A percentile compares a stretch with the other conserved stretches of the same genome.
phyloP scores from a whole-genome alignment of 2,329 filamentous ascomycete species.

The Ophiosphaerella narmari region DNA sequence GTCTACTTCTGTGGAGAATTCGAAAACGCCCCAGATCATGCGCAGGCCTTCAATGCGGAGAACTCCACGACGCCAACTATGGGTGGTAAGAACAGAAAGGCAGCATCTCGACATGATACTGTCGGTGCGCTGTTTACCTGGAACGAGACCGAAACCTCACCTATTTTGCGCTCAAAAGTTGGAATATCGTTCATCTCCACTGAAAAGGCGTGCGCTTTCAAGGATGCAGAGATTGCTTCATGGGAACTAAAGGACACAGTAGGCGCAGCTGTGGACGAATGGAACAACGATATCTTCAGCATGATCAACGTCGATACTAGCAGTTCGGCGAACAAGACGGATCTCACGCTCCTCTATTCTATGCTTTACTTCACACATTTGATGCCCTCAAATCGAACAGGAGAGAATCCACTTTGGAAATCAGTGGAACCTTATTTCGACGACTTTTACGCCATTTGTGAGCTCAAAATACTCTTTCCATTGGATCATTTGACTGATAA shows the following conservation, averaged over 20 bases:
- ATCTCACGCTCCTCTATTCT: constrained; percentile 66
- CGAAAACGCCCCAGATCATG: constrained; percentile 23
- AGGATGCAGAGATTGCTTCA: constrained; percentile 49
- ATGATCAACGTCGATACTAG: constrained; percentile 61
- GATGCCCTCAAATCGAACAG: constrained; percentile 71
- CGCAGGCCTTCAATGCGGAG: constrained; percentile 55
- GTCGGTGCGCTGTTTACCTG: constrained; percentile 58
- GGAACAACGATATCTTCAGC: constrained; percentile 58
- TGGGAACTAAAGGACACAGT: constrained; percentile 49
- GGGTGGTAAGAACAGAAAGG: constrained; percentile 12
- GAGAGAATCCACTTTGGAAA: constrained; percentile 70
- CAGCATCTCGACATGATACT: constrained; percentile 45
- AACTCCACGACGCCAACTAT: constrained; percentile 11
- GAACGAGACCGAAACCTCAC: constrained; percentile 29
- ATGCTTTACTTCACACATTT: constrained; percentile 72
- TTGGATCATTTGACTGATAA: constrained; percentile 53
- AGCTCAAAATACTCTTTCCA: constrained; percentile 35
- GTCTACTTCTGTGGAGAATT: constrained; percentile 38
- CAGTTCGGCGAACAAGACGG: constrained; percentile 56
- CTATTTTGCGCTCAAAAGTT: constrained; percentile 51
- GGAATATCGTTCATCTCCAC: constrained; percentile 56
- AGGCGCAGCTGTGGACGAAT: constrained; percentile 45
- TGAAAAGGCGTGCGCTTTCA: constrained; percentile 53
- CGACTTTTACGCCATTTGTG: constrained; percentile 71
- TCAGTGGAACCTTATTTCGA: constrained; percentile 71